Evolutionary conservation across 345 rosid genomes (phyloP), one percentile per base, ranked within the genome.

Genomic region (Aquilaria malaccensis): DNA sequence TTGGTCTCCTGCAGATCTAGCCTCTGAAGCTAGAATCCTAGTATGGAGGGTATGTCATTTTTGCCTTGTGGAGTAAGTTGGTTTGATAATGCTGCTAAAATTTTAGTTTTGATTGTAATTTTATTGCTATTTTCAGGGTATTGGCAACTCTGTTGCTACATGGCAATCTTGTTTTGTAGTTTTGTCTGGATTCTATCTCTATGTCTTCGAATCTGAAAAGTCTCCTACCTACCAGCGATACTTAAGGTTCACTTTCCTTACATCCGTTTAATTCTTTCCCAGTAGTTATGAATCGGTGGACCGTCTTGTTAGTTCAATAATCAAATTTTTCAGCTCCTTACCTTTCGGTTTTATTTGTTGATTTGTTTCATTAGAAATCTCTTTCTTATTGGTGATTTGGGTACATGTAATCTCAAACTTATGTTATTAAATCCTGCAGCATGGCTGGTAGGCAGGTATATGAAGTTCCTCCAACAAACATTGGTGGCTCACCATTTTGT

Each of bases 131-230:
- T 51, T 74, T 71, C 69, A 94, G 99, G 99, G 99, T 58, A 88
- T 94, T 74, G 99, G 96, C 50, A 85, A 94, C 76, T 85, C 95
- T 32, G 79, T 90, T 72, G 93, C 99, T 66, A 77, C 85, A 33
- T 94, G 99, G 99, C 96, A 94, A 68, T 80, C 86, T 46, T 90
- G 97, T 81, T 89, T 79, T 81, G 83, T 94, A 70, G 84, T 80
- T 48, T 73, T 94, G 64, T 94, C 95, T 77, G 95, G 99, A 72
- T 75, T 79, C 50, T 81, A 88, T 80, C 87, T 94, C 47, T 88
- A 94, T 79, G 77, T 81, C 64, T 79, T 82, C 76, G 96, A 94
- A 77, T 90, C 96, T 68, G 85, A 78, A 53, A 85, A 71, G 73
- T 88, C 97, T 55, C 89, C 70, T 64, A 85, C 73, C 75, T 83